Base-by-base conservation (phyloP, 1,139 yeast species). In the Diutina pseudorugosa region DNA sequence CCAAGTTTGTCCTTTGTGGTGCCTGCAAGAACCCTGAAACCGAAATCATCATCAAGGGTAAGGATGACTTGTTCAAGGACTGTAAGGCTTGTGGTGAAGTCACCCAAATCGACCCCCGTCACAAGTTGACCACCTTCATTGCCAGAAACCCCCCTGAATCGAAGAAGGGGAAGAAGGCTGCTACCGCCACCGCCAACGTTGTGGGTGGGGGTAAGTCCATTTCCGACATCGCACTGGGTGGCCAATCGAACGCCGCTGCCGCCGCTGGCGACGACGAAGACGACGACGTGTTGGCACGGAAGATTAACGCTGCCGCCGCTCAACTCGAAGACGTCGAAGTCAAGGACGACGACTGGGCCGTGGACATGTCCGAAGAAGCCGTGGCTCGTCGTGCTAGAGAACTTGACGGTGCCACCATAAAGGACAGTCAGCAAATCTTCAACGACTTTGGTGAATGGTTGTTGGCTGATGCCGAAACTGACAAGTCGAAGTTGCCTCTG, bases 11-110 rank as follows among this genome's bases (percentile, higher is more conserved):
- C 56, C 79, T 93, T 54, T 93, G 99, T 79, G 93, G 87, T 40
- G 79, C 89, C 56, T 93, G 99, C 77, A 87, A 87, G 75, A 93
- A 93, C 72, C 99, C 99, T 40, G 99, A 93, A 72, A 93, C 99
- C 43, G 97, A 89, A 65, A 84, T 91, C 64, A 77, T 84, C 61
- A 77, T 91, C 63, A 82, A 86, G 60, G 86, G 84, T 62, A 87
- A 84, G 61, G 94, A 85, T 52, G 76, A 75, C 59, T 74, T 94
- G 65, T 84, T 84, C 62, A 83, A 93, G 70, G 98, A 93, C 69
- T 93, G 99, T 77, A 93, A 93, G 70, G 99, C 99, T 33, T 93
- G 99, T 77, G 99, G 99, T 71, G 83, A 84, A 68, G 80, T 91
- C 65, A 82, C 96, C 33, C 76, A 75, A 53, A 80, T 91, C 62